Evolutionary conservation across 305 asterid species (phyloP).

Genomic region (Rubia occidens): DNA sequence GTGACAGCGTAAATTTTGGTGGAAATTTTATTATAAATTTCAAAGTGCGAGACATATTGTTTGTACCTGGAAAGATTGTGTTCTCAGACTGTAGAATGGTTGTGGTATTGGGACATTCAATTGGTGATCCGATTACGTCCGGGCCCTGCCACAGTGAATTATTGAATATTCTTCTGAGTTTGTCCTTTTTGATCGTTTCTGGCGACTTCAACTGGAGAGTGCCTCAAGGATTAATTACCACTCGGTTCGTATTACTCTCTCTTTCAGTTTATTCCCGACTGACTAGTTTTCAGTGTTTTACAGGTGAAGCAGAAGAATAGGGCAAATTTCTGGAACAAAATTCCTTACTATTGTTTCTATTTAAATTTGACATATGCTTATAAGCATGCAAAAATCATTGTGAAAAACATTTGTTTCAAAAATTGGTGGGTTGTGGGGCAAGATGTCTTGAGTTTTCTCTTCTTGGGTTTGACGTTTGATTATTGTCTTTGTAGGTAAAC

Average conservation of each 20-base stretch:
- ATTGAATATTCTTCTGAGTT: slow-evolving; percentile 58
- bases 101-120: slow-evolving; percentile 92
- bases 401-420: slow-evolving; percentile 19
- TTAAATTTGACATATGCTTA: background rate
- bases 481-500: slow-evolving; percentile 47
- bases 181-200: slow-evolving; percentile 45
- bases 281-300: slow-evolving; percentile 47
- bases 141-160: slow-evolving; percentile 86
- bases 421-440: slow-evolving; percentile 18
- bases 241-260: slow-evolving; percentile 97
- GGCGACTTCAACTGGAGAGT: slow-evolving; percentile 61
- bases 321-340: background rate
- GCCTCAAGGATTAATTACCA: slow-evolving; percentile 43
- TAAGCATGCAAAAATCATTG: slow-evolving; percentile 13
- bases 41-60: slow-evolving; percentile 67
- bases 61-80: slow-evolving; percentile 56
- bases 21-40: slow-evolving; percentile 54
- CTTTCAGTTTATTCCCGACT: slow-evolving; percentile 58
- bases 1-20: slow-evolving; percentile 75
- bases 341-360: background rate
- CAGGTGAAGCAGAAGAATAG: slow-evolving; percentile 48
- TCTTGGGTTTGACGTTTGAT: slow-evolving; percentile 34
- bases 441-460: slow-evolving; percentile 13
- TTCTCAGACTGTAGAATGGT: slow-evolving; percentile 82
- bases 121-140: slow-evolving; percentile 60